A percentile compares a stretch with the other conserved stretches of the same genome.
These are phyloP conservation scores for Salvia sclarea DNA, from an alignment of 305 asterid genomes.

Conservation along the genomic window DNA sequence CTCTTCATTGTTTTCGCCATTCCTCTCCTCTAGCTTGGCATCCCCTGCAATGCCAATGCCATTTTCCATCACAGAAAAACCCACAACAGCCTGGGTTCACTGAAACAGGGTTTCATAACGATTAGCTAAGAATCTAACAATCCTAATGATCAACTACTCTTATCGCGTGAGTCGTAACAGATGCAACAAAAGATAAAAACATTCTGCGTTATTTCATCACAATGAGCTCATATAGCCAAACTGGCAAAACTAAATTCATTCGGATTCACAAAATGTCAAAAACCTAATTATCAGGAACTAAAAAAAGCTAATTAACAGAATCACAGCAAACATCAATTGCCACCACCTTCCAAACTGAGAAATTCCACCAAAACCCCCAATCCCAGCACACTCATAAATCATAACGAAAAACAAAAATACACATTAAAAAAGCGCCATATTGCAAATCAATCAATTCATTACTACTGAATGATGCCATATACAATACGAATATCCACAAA, in stretches of 20 bases:
- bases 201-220: background rate
- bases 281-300: background rate
- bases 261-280: background rate
- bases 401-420: background rate
- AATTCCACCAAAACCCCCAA: constrained; percentile 16
- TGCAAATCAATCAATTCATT: constrained; percentile 13
- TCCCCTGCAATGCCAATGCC: constrained; percentile 47
- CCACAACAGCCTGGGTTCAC: constrained; percentile 45
- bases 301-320: background rate
- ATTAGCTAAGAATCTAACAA: background rate
- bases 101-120: constrained; percentile 1
- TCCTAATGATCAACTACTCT: background rate
- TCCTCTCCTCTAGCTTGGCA: constrained; percentile 44
- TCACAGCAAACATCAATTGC: background rate
- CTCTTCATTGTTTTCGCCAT: constrained; percentile 36
- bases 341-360: background rate
- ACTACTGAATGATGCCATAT: background rate
- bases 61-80: constrained; percentile 65
- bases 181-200: background rate
- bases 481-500: background rate
- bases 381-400: constrained; percentile 5
- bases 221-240: background rate
- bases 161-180: background rate
- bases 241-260: constrained; percentile 12
- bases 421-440: background rate